These are phyloP conservation scores for Rosellinia necatrix DNA, from an alignment of 2,329 filamentous ascomycete species.

Conservation along the genomic window DNA sequence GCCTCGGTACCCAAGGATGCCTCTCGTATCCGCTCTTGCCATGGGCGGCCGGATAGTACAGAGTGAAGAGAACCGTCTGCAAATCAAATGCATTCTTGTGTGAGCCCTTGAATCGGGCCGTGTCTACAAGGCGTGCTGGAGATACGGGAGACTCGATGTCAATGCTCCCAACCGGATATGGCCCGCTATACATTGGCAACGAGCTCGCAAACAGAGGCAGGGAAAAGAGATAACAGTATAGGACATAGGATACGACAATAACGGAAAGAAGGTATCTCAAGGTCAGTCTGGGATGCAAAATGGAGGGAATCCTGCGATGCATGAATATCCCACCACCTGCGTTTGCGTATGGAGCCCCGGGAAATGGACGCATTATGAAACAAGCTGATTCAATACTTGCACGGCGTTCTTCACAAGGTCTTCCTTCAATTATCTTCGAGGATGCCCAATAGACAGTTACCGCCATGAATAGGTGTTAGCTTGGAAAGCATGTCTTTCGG, in stretches of 20 bases:
- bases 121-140: constrained; percentile 40
- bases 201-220: constrained; percentile 50
- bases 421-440: background rate
- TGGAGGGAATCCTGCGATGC: constrained; percentile 19
- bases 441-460: too few species aligned
- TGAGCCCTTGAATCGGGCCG: constrained; percentile 44
- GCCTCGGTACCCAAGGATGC: constrained; percentile 53
- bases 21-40: constrained; percentile 31
- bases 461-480: too few species aligned
- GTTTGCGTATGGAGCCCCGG: constrained; percentile 29
- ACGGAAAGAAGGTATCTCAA: constrained; percentile 43
- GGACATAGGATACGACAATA: constrained; percentile 41
- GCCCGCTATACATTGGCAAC: constrained; percentile 51
- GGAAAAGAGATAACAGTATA: constrained; percentile 47
- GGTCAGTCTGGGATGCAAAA: constrained; percentile 41
- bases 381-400: background rate
- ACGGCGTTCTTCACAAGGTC: background rate
- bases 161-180: constrained; percentile 51
- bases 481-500: too few species aligned
- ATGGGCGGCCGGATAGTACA: constrained; percentile 52
- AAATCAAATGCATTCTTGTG: constrained; percentile 50
- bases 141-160: constrained; percentile 49
- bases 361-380: constrained; percentile 34
- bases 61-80: constrained; percentile 53
- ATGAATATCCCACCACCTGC: constrained; percentile 11